phyloP scores from a whole-genome alignment of 306 rosid genomes.

The Dalbergia cultrata region DNA sequence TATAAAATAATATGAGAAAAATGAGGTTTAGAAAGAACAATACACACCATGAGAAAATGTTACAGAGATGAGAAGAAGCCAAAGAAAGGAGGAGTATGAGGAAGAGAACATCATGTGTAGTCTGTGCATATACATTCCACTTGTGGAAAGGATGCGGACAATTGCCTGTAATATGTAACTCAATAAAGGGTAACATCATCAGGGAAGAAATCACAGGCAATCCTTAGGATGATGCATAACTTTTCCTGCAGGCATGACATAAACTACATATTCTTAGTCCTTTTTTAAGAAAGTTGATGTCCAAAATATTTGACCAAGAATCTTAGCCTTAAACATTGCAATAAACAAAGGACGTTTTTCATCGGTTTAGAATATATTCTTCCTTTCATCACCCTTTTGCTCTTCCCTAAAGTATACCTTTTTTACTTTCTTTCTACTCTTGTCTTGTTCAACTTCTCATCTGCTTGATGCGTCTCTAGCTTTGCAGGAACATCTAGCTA shows the following conservation, averaged over 20 bases:
- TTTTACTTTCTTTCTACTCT: conserved; percentile 26
- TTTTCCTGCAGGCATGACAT: conserved; percentile 63
- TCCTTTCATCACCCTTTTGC: conserved; percentile 67
- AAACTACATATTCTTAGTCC: conserved; percentile 61
- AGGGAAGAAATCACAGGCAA: conserved; percentile 37
- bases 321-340: conserved; percentile 63
- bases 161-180: conserved; percentile 54
- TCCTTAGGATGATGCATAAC: conserved; percentile 56
- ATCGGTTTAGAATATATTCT: conserved; percentile 75
- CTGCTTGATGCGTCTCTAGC: conserved; percentile 4
- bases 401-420: conserved; percentile 60
- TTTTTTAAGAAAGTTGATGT: conserved; percentile 35
- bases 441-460: conserved; percentile 41
- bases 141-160: conserved; percentile 48
- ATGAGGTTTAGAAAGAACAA: conserved; percentile 17
- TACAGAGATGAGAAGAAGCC: conserved; percentile 55
- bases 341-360: conserved; percentile 40
- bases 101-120: conserved; percentile 56
- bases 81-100: conserved; percentile 46
- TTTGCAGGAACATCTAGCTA: conserved; percentile 17
- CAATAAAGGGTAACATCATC: conserved; percentile 49
- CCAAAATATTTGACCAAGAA: conserved; percentile 51
- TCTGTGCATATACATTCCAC: conserved; percentile 49
- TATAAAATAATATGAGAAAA: neutral
- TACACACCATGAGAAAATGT: conserved; percentile 61